Evolutionary conservation across 2,329 filamentous ascomycete species (phyloP), one percentile per base, ranked within the genome.

Genomic region (Canariomyces notabilis): DNA sequence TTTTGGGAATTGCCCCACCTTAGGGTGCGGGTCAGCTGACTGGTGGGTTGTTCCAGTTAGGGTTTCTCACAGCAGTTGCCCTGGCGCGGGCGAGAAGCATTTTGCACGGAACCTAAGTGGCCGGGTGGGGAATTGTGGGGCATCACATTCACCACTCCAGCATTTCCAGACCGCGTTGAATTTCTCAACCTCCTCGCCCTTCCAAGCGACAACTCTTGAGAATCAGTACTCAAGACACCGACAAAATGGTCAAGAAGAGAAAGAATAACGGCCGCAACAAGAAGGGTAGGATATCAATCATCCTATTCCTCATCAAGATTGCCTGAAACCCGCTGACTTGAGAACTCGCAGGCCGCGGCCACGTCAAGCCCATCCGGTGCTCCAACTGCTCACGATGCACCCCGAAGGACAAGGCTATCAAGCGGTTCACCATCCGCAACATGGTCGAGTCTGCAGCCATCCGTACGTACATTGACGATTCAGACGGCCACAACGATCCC

Each of bases 381-480:
- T 77, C 73, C 73, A 82, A 82, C 77, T 82, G 78, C 78, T 80
- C 77, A 70, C 81, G 85, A 77, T 89, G 85, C 81, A 94, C 87
- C 53, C 90, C 90, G 73, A 98, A 98, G 86, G 93, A 98, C 71
- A 98, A 98, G 89, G 93, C 94, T 64, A 97, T 98, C 83, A 98
- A 98, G 89, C 84, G 93, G 78, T 98, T 98, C 83, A 98, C 93
- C 78, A 82, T 98, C 82, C 87, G 93, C 74, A 97, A 98, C 87
- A 98, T 98, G 93, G 93, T 98, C 63, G 93, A 98, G 80, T 96
- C 90, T 68, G 93, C 94, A 69, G 93, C 93, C 69, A 97, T 98
- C 74, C 93, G 94, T 97, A 90, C 68, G 90, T 88, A 43, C 35
- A 21, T n/a, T 20, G 38, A 22, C 26, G 32, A 19, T 6, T 20